Evolutionary conservation across 805 yeast genomes (phyloP), one percentile per base, ranked within the genome.

Genomic region (Zygoascus bituminiphila): DNA sequence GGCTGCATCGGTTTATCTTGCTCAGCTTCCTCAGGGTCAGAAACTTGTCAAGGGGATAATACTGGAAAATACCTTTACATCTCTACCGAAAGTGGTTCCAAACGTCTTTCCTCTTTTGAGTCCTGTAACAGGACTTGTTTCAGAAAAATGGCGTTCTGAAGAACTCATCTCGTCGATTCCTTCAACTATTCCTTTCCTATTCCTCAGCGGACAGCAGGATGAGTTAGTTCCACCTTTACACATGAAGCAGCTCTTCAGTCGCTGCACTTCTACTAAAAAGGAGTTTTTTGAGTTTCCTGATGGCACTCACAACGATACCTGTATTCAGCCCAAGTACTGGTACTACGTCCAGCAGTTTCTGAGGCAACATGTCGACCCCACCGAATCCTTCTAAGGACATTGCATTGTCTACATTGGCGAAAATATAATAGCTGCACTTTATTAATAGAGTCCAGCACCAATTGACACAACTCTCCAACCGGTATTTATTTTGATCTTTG

Each of bases 221-320:
- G 98, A 91, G 65, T 80, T 91, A 22, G 96, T 91, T 1, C 97
- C 98, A 2, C 95, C 96, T 0, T 54, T 56, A 1, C 97, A 91
- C 60, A 85, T 89, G 86, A 72, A 73, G 41, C 60, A 59, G 43
- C 70, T 88, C 21, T 82, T 64, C 60, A 75, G 72, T 26, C 55
- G 79, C 48, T 69, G 82, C 49, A 72, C 76, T 22, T 67, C 81
- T 33, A 59, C 63, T 1, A 61, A 65, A 14, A 88, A 88, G 62
- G 63, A 65, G 24, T 73, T 78, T 54, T 69, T 74, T 46, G 73
- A 67, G 48, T 87, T 77, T 54, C 76, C 75, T 22, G 70, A 75
- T 36, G 82, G 88, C 1, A 73, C 71, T 48, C 98, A 91, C 64
- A 91, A 91, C 60, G 95, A 88, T 60, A 88, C 97, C 0, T 78